Conservation (phyloP, 345 rosid species). For the Murraya paniculata region DNA sequence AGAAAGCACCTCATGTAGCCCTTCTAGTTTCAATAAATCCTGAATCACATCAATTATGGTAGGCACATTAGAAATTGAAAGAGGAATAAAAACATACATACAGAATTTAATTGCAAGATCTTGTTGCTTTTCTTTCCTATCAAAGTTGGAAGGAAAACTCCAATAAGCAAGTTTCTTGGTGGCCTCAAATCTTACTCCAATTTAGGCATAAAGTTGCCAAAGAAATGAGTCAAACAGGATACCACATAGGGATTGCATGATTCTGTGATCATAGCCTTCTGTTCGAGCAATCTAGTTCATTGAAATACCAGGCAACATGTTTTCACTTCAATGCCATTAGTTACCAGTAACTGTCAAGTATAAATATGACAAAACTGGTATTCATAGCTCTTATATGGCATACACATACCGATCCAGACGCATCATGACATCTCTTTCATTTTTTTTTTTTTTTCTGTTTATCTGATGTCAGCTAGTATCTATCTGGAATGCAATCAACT, state of each 20-base stretch:
- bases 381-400: background rate
- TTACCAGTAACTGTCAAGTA: background rate
- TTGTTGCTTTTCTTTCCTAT: background rate
- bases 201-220: background rate
- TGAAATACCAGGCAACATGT: background rate
- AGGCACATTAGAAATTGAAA: constrained; percentile 15
- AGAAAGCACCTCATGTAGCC: constrained; percentile 65
- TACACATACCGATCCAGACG: background rate
- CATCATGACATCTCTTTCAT: background rate
- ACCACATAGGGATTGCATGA: background rate
- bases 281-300: background rate
- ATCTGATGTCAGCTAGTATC: background rate
- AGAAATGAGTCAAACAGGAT: background rate
- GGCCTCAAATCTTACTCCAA: background rate
- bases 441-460: background rate
- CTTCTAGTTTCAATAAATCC: constrained; percentile 86
- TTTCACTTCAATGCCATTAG: background rate
- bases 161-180: background rate
- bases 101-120: background rate
- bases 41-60: constrained; percentile 22
- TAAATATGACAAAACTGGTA: background rate
- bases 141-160: background rate
- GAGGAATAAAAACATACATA: background rate
- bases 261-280: background rate
- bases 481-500: background rate